Conservation (phyloP, 2,329 filamentous ascomycete species). For the Apiospora phragmitis region DNA sequence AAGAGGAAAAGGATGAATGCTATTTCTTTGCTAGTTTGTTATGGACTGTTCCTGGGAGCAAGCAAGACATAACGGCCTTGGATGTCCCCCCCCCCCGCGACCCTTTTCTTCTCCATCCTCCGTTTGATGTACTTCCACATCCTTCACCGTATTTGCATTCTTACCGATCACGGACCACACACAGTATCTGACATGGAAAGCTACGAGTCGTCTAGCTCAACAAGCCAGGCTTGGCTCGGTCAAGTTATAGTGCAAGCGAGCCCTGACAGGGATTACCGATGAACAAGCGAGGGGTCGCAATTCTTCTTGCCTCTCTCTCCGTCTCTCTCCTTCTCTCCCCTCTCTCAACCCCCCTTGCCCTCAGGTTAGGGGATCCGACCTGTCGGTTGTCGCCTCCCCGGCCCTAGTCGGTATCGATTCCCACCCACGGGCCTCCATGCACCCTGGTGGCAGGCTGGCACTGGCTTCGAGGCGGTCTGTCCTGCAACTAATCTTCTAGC, state of each 20-base stretch:
- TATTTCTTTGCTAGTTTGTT: neutral
- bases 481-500: neutral
- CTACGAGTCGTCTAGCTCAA: slow-evolving; percentile 2
- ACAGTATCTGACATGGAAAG: neutral
- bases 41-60: neutral
- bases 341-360: neutral
- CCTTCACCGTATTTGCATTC: neutral
- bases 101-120: neutral
- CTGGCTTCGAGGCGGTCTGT: neutral
- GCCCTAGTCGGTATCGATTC: neutral
- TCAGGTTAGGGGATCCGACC: neutral
- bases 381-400: neutral
- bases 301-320: neutral
- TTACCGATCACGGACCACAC: neutral
- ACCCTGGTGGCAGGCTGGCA: neutral
- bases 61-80: neutral
- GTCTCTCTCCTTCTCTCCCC: neutral
- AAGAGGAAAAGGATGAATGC: neutral
- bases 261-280: neutral
- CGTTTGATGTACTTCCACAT: no score
- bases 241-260: neutral
- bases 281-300: neutral
- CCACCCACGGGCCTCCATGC: neutral
- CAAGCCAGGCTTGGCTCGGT: neutral
- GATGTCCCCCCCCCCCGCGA: neutral